Conservation (phyloP, 1,139 yeast genomes). For the Candida glucosophila region DNA sequence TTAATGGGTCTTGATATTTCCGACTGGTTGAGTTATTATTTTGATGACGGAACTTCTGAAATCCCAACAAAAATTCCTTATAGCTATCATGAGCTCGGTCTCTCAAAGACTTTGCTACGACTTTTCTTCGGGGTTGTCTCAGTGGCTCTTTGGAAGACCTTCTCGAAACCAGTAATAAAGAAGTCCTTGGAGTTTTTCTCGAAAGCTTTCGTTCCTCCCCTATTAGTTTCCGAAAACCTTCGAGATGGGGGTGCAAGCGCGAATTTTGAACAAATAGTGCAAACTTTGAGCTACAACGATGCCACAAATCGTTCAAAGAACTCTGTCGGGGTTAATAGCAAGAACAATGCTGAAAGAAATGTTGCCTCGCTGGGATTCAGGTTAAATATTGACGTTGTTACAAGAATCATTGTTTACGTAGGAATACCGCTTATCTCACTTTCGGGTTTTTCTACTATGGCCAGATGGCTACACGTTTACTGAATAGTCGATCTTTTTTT, state of each 20-base stretch:
- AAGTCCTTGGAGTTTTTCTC: too few species aligned
- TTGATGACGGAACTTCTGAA: too few species aligned
- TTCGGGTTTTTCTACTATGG: slow-evolving; percentile 30
- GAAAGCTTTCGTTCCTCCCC: too few species aligned
- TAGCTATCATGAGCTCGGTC: slow-evolving; percentile 31
- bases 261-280: slow-evolving; percentile 21
- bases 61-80: too few species aligned
- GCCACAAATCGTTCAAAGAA: slow-evolving; percentile 18
- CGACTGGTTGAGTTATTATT: slow-evolving; percentile 34
- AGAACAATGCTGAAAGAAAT: slow-evolving; percentile 5
- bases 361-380: slow-evolving; percentile 33
- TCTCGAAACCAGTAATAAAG: slow-evolving; percentile 56
- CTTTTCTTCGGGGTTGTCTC: slow-evolving; percentile 47
- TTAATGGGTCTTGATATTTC: slow-evolving; percentile 64
- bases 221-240: slow-evolving; percentile 34
- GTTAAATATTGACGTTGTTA: slow-evolving; percentile 67
- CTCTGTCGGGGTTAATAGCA: slow-evolving; percentile 3
- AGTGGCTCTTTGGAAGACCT: slow-evolving; percentile 63
- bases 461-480: slow-evolving; percentile 1
- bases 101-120: slow-evolving; percentile 32
- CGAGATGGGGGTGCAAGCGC: too few species aligned
- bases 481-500: background rate
- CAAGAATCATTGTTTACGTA: slow-evolving; percentile 64
- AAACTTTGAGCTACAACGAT: slow-evolving; percentile 25
- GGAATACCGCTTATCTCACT: slow-evolving; percentile 51